phyloP scores from a whole-genome alignment of 75 land plant species.

The Adiantum capillusveneris region DNA sequence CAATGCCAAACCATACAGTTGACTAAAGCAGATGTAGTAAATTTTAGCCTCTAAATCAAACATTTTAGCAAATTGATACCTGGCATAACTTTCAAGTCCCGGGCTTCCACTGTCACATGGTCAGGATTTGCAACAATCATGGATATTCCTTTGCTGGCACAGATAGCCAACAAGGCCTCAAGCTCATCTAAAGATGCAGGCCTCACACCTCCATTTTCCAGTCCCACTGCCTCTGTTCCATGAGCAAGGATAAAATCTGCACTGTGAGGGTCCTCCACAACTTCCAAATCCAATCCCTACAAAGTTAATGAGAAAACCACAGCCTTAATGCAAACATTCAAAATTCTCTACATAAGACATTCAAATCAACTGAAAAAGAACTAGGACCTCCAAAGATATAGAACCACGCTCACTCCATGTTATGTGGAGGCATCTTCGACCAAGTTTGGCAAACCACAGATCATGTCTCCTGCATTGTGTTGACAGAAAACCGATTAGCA shows the following conservation, averaged over 20 bases:
- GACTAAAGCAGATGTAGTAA: too few species aligned
- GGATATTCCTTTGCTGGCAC: conserved; percentile 49
- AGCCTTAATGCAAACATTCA: too few species aligned
- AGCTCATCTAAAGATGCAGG: conserved; percentile 49
- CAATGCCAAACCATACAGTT: too few species aligned
- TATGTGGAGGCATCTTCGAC: conserved; percentile 71
- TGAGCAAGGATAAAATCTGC: conserved; percentile 80
- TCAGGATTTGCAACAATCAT: conserved; percentile 93
- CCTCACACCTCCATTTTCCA: conserved; percentile 29
- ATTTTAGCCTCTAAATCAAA: not conserved
- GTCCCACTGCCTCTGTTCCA: conserved; percentile 68
- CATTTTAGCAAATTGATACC: conserved; percentile 25
- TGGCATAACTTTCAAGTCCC: conserved; percentile 78
- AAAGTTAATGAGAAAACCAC: too few species aligned
- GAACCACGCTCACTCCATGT: conserved; percentile 87
- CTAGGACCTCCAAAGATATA: conserved; percentile 71
- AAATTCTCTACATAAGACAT: too few species aligned
- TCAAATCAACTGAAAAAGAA: not conserved
- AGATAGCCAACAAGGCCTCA: conserved; percentile 44
- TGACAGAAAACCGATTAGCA: too few species aligned
- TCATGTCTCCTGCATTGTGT: conserved; percentile 54
- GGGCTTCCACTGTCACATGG: conserved; percentile 83
- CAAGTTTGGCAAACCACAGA: conserved; percentile 67
- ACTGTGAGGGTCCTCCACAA: conserved; percentile 49
- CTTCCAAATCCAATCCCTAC: conserved; percentile 67